Percentiles rank a stretch among this genome's conserved stretches.
phyloP scores from a whole-genome alignment of 106 monocot genomes.

The Allium fistulosum region DNA sequence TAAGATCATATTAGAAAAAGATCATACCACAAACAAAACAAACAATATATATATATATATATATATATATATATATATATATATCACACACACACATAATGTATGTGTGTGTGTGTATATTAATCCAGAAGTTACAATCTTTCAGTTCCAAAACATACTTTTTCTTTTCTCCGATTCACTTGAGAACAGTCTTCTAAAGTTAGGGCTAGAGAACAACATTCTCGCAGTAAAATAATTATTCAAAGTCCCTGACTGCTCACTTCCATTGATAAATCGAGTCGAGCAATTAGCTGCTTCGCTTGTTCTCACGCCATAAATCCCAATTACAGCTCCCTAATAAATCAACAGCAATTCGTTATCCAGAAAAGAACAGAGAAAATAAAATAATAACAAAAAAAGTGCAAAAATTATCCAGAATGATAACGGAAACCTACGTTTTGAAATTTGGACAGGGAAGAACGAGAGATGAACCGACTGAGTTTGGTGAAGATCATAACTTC shows the following conservation, averaged over 20 bases:
- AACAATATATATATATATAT: not conserved
- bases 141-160: not conserved
- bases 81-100: not conserved
- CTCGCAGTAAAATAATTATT: slow-evolving; percentile 52
- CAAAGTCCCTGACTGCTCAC: slow-evolving; percentile 22
- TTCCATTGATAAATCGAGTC: slow-evolving; percentile 4
- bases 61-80: not conserved
- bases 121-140: not conserved
- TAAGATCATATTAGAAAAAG: no score
- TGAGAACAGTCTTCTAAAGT: slow-evolving; percentile 63
- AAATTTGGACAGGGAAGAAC: slow-evolving; percentile 41
- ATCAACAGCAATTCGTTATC: not conserved
- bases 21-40: slow-evolving; percentile 4
- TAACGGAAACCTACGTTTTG: not conserved
- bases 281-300: not conserved
- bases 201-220: slow-evolving; percentile 37
- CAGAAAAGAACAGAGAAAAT: not conserved
- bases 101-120: slow-evolving; percentile 1
- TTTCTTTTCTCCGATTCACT: slow-evolving; percentile 70
- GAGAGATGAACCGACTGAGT: slow-evolving; percentile 43
- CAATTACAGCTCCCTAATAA: slow-evolving; percentile 24
- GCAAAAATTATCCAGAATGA: no score
- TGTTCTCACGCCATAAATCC: slow-evolving; percentile 20
- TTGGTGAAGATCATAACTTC: slow-evolving; percentile 20
- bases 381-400: not conserved